Evolutionary conservation across 139 green algal genomes (phyloP), one percentile per base, ranked within the genome.

Genomic region (Chlamydomonas eustigma): DNA sequence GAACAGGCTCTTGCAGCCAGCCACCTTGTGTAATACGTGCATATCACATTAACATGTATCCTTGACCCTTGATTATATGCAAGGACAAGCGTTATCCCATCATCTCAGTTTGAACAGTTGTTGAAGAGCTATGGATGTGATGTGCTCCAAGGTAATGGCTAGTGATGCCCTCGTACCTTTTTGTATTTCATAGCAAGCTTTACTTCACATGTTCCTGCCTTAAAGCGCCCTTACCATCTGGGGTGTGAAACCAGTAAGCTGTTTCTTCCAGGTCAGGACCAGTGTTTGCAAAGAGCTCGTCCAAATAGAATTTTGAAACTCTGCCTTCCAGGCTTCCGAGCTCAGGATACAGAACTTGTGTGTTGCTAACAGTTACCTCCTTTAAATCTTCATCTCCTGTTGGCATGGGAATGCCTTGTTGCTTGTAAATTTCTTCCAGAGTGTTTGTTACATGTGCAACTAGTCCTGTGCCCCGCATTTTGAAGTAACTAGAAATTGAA

Each of bases 161-260:
- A n/a, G n/a, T n/a, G n/a, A n/a, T n/a, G n/a, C n/a, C n/a, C n/a
- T n/a, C n/a, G n/a, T n/a, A n/a, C n/a, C n/a, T n/a, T n/a, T n/a
- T n/a, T n/a, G n/a, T n/a, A n/a, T n/a, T n/a, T n/a, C n/a, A n/a
- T n/a, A n/a, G n/a, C n/a, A n/a, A n/a, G n/a, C n/a, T n/a, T n/a
- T n/a, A n/a, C n/a, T n/a, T n/a, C n/a, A n/a, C n/a, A n/a, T n/a
- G n/a, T n/a, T n/a, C n/a, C n/a, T n/a, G n/a, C n/a, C n/a, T n/a
- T n/a, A n/a, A n/a, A n/a, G n/a, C n/a, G 6, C 68, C 3, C 76
- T 0, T 50, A 87, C 82, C 73, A 67, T 72, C 52, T 0, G 82
- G 82, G 24, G 80, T 84, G 34, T 79, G 73, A 73, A 87, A 87
- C 82, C 82, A 87, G 76, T 87, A 87, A 2, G 77, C 69, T 1